Base-by-base conservation (phyloP, 257 asterid species). In the Verbena officinalis region DNA sequence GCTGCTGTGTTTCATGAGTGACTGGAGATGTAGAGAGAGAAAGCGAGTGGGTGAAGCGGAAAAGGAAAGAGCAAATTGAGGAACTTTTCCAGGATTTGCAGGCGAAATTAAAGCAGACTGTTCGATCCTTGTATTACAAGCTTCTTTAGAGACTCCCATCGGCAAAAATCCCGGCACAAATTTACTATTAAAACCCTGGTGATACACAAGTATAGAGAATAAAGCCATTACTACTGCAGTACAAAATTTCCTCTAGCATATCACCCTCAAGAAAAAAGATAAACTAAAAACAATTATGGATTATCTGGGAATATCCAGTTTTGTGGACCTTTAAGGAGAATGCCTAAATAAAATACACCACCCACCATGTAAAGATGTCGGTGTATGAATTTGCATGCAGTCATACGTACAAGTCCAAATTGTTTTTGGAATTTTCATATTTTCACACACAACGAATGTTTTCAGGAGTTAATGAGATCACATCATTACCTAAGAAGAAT, bases 141-240 rank as follows among this genome's bases (percentile, higher is more conserved):
- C 77, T 65, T 83, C 91, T 73, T 70, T 75, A 9, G 84, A 62
- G 60, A 71, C 65, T 73, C 85, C 85, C 74, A 63, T 57, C 7
- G 96, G 87, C 74, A 81, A 67, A 68, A 77, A 44, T 59, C 80
- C 77, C 42, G 46, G 67, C 70, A 64, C 69, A 63, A 40, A 45
- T 72, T 77, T 80, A 79, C 67, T 82, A 80, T 69, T 77, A 70
- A 72, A 75, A 69, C 69, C 79, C 87, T 77, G 63, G 74, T 6
- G 72, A 50, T 42, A 38, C 49, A 64, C 20, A 39, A 15, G 20
- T 33, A 38, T 6, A 27, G 14, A 64, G 19, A 62, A 27, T 43
- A 31, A 40, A 44, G 67, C 39, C 67, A 69, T 16, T 5, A 31
- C 56, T 20, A 20, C 15, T 13, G 12, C 22, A 40, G 43, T 22